Evolutionary conservation across 225 moss, liverwort and hornwort species (phyloP).

Genomic region (Polytrichum commune): DNA sequence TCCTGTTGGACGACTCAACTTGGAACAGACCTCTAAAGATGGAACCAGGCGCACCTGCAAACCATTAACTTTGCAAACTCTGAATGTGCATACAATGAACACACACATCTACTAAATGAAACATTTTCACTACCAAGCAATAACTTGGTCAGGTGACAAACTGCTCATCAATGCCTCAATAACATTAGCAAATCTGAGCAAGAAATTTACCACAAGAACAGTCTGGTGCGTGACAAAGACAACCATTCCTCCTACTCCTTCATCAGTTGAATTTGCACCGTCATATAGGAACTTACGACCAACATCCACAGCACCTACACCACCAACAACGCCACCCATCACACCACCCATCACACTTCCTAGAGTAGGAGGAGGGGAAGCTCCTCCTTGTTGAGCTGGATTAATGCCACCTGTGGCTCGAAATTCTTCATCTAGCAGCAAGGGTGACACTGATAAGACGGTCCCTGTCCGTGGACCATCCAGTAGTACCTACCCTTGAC

Average conservation of each 20-base stretch:
- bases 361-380: conserved; percentile 64
- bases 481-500: conserved; percentile 62
- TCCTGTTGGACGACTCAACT: conserved; percentile 73
- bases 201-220: conserved; percentile 78
- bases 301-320: conserved; percentile 72
- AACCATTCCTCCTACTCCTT: conserved; percentile 82
- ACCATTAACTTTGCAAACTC: no score
- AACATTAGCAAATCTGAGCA: neutral
- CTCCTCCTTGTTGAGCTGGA: conserved; percentile 53
- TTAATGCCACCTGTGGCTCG: conserved; percentile 47
- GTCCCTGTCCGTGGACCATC: conserved; percentile 93
- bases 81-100: no score
- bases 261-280: conserved; percentile 68
- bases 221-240: conserved; percentile 93
- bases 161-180: neutral
- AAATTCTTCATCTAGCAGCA: conserved; percentile 76
- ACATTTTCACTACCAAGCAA: no score
- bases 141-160: neutral
- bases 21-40: conserved; percentile 81
- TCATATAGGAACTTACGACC: conserved; percentile 98
- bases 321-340: conserved; percentile 83
- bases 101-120: no score
- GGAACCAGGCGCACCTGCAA: conserved; percentile 82
- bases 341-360: conserved; percentile 92
- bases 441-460: conserved; percentile 86